phyloP scores from a whole-genome alignment of 1,139 yeast genomes.

The Saccharomycopsis hybrid region DNA sequence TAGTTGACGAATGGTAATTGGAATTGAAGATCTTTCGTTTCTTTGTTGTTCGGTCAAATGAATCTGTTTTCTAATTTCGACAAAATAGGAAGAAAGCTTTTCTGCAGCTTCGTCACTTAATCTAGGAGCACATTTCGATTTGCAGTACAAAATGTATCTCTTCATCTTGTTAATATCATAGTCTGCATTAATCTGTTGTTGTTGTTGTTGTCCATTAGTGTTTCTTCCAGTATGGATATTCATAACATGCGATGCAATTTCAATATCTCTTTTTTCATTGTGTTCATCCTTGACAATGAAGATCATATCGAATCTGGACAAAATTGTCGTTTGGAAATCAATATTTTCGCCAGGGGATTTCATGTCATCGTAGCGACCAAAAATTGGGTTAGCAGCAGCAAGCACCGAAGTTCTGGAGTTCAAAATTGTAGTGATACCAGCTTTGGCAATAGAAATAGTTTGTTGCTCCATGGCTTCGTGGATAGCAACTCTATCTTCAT shows the following conservation, averaged over 20 bases:
- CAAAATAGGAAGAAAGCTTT: constrained; percentile 88
- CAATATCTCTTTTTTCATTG: constrained; percentile 74
- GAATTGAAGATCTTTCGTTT: constrained; percentile 89
- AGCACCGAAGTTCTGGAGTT: constrained; percentile 94
- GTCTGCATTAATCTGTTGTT: constrained; percentile 62
- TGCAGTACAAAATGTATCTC: constrained; percentile 85
- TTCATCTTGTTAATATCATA: constrained; percentile 88
- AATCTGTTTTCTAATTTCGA: constrained; percentile 78
- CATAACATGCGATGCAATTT: constrained; percentile 93
- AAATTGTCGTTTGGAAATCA: constrained; percentile 93
- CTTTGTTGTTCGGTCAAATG: constrained; percentile 76
- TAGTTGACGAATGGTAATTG: constrained; percentile 94
- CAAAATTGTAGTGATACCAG: constrained; percentile 94
- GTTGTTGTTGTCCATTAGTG: constrained; percentile 36
- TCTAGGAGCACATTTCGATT: constrained; percentile 87
- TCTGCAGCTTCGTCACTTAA: constrained; percentile 87
- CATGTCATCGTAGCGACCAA: constrained; percentile 93
- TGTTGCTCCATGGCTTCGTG: constrained; percentile 99
- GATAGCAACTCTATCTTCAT: constrained; percentile 96
- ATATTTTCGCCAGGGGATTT: constrained; percentile 97
- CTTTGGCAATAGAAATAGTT: constrained; percentile 97
- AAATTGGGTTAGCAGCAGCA: constrained; percentile 97
- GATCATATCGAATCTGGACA: constrained; percentile 98
- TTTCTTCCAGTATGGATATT: constrained; percentile 80
- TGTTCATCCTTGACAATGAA: constrained; percentile 96